Evolutionary conservation across 108 stramenopile genomes (phyloP), one percentile per base, ranked within the genome.

Genomic region (Tribonema minus): DNA sequence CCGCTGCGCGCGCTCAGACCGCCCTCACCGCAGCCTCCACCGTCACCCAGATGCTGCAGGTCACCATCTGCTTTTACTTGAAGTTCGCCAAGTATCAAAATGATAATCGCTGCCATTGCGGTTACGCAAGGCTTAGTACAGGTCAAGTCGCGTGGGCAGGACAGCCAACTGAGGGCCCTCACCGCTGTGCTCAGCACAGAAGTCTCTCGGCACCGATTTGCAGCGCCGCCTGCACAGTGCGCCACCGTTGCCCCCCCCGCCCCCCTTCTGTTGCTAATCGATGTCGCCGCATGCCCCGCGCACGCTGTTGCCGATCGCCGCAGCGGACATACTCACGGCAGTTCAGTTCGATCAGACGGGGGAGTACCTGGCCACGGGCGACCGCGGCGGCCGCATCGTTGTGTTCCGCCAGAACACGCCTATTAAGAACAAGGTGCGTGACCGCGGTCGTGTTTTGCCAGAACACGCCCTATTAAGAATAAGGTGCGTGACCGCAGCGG

Each of bases 261-360:
- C n/a, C n/a, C n/a, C n/a, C n/a, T n/a, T n/a, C 46, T 54, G 46
- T 15, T 20, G 20, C 46, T 54, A 9, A 15, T 54, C 20, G 46
- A 15, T 54, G 46, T 15, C 20, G 9, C 46, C 9, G 20, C 20
- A 54, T 54, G 20, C 20, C 9, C 9, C 9, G 20, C 46, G 20
- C 46, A 54, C 46, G 20, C 46, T 54, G 46, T 54, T 20, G 9
- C 15, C 20, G 46, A 9, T 15, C 46, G n/a, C 28, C 41, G 68
- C 69, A 70, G 79, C 79, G 69, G 79, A 80, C 7, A 71, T 80
- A 27, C 59, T 80, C 9, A 61, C 79, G 27, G 63, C 79, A 31
- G 79, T 80, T 5, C 29, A 70, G 5, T 80, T 80, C 31, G 70
- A 71, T 58, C 7, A 27, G n/a, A 37, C 62, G 34, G 79, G 79